A percentile compares a stretch with the other conserved stretches of the same genome.
phyloP scores from a whole-genome alignment of 768 basidiomycete species.

The Lanmaoa pseudosensibilis region DNA sequence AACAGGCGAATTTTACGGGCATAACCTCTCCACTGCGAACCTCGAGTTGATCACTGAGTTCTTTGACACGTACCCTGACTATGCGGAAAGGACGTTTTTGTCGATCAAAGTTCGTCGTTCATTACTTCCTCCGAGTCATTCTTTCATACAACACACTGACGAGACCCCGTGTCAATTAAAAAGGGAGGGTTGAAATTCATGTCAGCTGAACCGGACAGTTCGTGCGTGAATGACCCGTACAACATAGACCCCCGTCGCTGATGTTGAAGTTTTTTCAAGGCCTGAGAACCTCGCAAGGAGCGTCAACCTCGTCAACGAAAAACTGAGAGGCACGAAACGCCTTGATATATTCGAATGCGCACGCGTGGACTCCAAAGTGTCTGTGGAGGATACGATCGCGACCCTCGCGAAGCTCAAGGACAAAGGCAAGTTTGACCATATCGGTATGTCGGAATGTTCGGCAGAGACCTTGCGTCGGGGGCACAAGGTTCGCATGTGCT shows the following conservation, averaged over 20 bases:
- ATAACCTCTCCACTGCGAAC: conserved; percentile 41
- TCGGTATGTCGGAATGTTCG: conserved; percentile 54
- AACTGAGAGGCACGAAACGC: conserved; percentile 50
- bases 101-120: conserved; percentile 34
- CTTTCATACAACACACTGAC: background rate
- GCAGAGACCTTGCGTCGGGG: conserved; percentile 47
- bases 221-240: conserved; percentile 5
- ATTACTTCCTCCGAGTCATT: background rate
- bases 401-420: conserved; percentile 40
- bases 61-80: conserved; percentile 34
- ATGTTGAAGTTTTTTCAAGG: conserved; percentile 11
- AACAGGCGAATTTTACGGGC: conserved; percentile 61
- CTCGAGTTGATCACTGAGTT: conserved; percentile 45
- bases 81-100: conserved; percentile 33
- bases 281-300: conserved; percentile 48
- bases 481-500: conserved; percentile 13
- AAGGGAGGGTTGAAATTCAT: conserved; percentile 5
- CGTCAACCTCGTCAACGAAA: conserved; percentile 41
- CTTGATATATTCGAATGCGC: conserved; percentile 61
- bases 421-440: conserved; percentile 42
- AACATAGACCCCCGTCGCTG: conserved; percentile 23
- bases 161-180: background rate
- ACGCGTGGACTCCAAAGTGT: conserved; percentile 41
- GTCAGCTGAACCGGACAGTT: conserved; percentile 19
- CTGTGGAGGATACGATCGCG: conserved; percentile 47